Percentiles rank a stretch among this genome's conserved stretches.
Evolutionary conservation across 2,329 filamentous ascomycete species (phyloP).

Genomic region (Paracoccidioides brasiliensis): DNA sequence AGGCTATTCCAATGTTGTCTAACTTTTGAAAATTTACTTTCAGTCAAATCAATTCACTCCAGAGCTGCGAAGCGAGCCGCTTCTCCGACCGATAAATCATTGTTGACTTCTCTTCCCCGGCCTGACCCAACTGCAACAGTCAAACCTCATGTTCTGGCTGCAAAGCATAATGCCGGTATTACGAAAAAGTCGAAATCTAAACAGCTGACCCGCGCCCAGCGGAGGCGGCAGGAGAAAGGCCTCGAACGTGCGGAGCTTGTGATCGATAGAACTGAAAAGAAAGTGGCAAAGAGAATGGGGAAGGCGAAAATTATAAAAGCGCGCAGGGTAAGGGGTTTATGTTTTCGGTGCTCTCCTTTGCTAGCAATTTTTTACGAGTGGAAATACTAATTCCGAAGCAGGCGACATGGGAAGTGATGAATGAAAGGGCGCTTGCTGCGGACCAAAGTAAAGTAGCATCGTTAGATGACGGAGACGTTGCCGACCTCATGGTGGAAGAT

Average conservation of each 20-base stretch:
- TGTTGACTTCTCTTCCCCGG: conserved; percentile 32
- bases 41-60: conserved; percentile 42
- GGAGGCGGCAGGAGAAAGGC: conserved; percentile 40
- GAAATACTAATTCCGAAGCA: conserved; percentile 5
- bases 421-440: conserved; percentile 4
- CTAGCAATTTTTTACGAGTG: not conserved
- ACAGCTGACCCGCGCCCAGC: conserved; percentile 40
- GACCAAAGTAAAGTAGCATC: conserved; percentile 1
- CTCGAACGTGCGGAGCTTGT: conserved; percentile 44
- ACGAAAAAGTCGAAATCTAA: conserved; percentile 37
- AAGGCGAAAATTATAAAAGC: conserved; percentile 38
- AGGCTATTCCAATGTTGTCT: not conserved
- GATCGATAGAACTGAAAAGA: conserved; percentile 43
- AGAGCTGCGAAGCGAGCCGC: conserved; percentile 46
- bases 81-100: conserved; percentile 42
- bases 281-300: conserved; percentile 40
- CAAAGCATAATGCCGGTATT: conserved; percentile 40
- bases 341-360: not conserved
- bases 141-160: conserved; percentile 35
- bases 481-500: conserved; percentile 7
- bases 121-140: conserved; percentile 26
- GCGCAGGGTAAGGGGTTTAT: conserved; percentile 25
- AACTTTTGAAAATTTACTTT: conserved; percentile 1
- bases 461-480: conserved; percentile 3
- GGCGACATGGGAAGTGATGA: conserved; percentile 13